A percentile compares a stretch with the other conserved stretches of the same genome.
phyloP scores from a whole-genome alignment of 1,139 yeast genomes.

The Kodamaea ohmeri region DNA sequence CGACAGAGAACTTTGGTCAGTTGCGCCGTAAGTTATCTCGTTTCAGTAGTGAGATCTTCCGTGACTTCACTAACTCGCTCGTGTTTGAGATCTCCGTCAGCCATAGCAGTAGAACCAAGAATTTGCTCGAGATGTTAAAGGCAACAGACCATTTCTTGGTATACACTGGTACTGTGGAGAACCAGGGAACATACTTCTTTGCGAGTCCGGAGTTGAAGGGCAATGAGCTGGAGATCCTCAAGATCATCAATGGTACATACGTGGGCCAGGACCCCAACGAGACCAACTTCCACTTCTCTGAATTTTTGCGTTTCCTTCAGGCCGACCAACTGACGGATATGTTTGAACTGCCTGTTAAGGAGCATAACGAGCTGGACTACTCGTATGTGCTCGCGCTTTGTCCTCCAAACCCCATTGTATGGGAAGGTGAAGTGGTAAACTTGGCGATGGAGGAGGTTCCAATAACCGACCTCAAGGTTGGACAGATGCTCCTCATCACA shows the following conservation, averaged over 20 bases:
- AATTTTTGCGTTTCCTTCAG: slow-evolving; percentile 24
- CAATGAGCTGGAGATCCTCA: slow-evolving; percentile 41
- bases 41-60: slow-evolving; percentile 65
- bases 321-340: slow-evolving; percentile 1
- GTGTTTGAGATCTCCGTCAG: slow-evolving; percentile 54
- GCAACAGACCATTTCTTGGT: slow-evolving; percentile 75
- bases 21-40: slow-evolving; percentile 81
- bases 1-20: slow-evolving; percentile 83
- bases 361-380: slow-evolving; percentile 29
- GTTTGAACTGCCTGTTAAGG: background rate
- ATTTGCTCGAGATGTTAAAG: slow-evolving; percentile 55
- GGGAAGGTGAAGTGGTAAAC: slow-evolving; percentile 82
- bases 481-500: slow-evolving; percentile 68
- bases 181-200: slow-evolving; percentile 71
- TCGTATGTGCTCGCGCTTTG: slow-evolving; percentile 74
- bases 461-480: slow-evolving; percentile 55
- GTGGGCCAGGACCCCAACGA: slow-evolving; percentile 39
- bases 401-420: slow-evolving; percentile 80
- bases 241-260: slow-evolving; percentile 42
- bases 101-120: slow-evolving; percentile 52
- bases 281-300: slow-evolving; percentile 29
- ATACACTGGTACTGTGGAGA: slow-evolving; percentile 70
- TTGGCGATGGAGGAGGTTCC: slow-evolving; percentile 49
- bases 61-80: slow-evolving; percentile 74
- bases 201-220: slow-evolving; percentile 60